Conservation (phyloP, 371 early-diverging fungal species). For the Haplosporangium sp. region DNA sequence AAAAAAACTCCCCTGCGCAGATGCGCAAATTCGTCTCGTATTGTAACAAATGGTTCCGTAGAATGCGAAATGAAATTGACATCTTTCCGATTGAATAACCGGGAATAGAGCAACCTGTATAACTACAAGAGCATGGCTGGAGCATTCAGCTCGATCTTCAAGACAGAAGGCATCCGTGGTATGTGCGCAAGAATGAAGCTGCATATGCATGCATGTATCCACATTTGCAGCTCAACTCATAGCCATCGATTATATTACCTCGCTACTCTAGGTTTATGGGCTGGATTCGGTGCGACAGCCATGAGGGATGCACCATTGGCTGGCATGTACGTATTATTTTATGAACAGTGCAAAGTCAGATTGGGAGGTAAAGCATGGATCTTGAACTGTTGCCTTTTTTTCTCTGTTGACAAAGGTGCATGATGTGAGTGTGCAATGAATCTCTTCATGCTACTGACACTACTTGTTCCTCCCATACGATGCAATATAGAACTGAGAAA, state of each 20-base stretch:
- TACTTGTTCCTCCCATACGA: background rate
- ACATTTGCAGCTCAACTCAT: too few species aligned
- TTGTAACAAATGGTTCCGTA: too few species aligned
- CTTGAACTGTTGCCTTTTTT: too few species aligned
- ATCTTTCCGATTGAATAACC: too few species aligned
- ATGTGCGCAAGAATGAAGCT: too few species aligned
- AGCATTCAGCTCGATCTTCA: constrained; percentile 73
- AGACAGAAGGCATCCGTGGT: constrained; percentile 70
- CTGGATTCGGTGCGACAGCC: constrained; percentile 92
- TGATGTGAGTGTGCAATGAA: background rate
- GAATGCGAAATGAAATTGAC: too few species aligned
- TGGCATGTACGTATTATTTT: constrained; percentile 94
- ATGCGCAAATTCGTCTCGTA: constrained; percentile 6
- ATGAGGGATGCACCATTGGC: constrained; percentile 96
- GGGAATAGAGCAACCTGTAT: constrained; percentile 89
- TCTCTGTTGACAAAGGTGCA: too few species aligned
- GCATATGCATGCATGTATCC: too few species aligned
- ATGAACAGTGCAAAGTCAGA: constrained; percentile 77
- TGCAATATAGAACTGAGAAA: constrained; percentile 28
- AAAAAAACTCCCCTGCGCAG: constrained; percentile 4
- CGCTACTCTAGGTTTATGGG: constrained; percentile 78
- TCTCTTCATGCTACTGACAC: background rate
- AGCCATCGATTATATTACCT: background rate
- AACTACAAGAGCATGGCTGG: constrained; percentile 74
- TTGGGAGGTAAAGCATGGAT: constrained; percentile 58